These are phyloP conservation scores for Ganoderma multipileum DNA, from an alignment of 1,284 basidiomycete genomes.

Conservation along the genomic window DNA sequence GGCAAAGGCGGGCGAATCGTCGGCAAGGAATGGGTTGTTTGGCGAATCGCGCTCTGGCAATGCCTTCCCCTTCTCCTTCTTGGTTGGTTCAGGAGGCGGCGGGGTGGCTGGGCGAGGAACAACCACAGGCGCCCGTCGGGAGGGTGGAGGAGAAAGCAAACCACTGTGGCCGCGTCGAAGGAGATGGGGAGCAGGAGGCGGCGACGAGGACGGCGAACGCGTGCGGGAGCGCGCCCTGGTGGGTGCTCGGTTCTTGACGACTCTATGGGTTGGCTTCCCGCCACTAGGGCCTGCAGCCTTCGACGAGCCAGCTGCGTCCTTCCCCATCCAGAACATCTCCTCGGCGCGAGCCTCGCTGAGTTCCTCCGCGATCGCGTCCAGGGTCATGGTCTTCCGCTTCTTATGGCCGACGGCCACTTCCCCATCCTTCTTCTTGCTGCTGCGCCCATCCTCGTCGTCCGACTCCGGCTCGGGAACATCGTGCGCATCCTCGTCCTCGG, in stretches of 20 bases:
- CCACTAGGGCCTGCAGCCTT: conserved; percentile 13
- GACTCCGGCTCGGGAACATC: conserved; percentile 31
- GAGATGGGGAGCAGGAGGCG: conserved; percentile 35
- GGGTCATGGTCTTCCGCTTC: conserved; percentile 38
- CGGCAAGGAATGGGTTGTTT: conserved; percentile 57
- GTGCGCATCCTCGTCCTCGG: conserved; percentile 38
- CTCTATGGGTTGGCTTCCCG: conserved; percentile 16
- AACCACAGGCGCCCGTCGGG: conserved; percentile 37
- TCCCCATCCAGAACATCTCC: conserved; percentile 45
- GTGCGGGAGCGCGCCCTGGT: conserved; percentile 34
- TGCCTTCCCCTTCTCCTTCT: conserved; percentile 24
- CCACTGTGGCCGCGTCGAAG: conserved; percentile 36
- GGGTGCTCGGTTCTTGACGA: conserved; percentile 25
- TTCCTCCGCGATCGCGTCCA: conserved; percentile 44
- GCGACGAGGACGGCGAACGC: conserved; percentile 41
- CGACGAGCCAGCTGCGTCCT: conserved; percentile 17
- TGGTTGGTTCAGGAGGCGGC: conserved; percentile 32
- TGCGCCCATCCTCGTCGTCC: conserved; percentile 23
- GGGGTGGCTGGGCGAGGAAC: conserved; percentile 32
- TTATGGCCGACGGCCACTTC: conserved; percentile 36
- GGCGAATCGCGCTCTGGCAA: conserved; percentile 56
- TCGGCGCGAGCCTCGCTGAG: conserved; percentile 39
- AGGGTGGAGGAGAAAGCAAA: conserved; percentile 46
- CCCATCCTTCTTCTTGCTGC: conserved; percentile 27
- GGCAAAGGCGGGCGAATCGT: conserved; percentile 21